These are phyloP conservation scores for Calonectria pauciramosa DNA, from an alignment of 2,329 filamentous ascomycete species.

Conservation along the genomic window DNA sequence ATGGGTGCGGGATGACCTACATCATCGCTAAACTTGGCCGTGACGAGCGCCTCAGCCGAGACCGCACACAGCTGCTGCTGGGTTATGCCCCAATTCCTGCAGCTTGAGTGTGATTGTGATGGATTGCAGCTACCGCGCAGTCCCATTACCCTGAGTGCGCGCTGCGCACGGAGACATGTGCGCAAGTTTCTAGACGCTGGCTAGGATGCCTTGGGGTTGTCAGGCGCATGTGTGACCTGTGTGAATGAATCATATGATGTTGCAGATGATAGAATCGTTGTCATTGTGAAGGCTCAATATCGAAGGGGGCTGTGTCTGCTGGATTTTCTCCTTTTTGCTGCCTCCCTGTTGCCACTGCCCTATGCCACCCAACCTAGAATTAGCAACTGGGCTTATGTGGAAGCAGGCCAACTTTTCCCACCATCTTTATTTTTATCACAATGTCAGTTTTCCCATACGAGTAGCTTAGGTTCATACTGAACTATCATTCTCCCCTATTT, in stretches of 20 bases:
- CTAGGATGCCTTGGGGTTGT: neutral
- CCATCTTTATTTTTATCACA: neutral
- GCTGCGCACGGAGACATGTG: neutral
- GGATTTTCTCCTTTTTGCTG: neutral
- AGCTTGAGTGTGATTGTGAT: constrained; percentile 13
- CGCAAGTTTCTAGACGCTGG: neutral
- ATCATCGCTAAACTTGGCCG: constrained; percentile 4
- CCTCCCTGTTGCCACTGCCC: neutral
- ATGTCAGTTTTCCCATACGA: neutral
- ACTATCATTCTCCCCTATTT: neutral
- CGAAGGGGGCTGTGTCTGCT: neutral
- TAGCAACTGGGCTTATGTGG: neutral
- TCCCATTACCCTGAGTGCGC: neutral
- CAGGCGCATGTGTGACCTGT: neutral
- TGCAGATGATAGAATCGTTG: neutral
- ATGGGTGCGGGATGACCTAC: constrained; percentile 6
- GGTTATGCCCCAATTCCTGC: neutral
- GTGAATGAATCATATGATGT: constrained; percentile 14
- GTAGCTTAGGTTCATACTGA: neutral
- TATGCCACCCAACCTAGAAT: neutral
- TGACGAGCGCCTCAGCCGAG: constrained; percentile 5
- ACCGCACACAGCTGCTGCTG: neutral
- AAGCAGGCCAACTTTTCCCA: neutral
- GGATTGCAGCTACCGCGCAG: neutral
- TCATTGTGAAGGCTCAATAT: neutral